These are phyloP conservation scores for Cercospora berteroae DNA, from an alignment of 2,329 filamentous ascomycete genomes.

Conservation along the genomic window DNA sequence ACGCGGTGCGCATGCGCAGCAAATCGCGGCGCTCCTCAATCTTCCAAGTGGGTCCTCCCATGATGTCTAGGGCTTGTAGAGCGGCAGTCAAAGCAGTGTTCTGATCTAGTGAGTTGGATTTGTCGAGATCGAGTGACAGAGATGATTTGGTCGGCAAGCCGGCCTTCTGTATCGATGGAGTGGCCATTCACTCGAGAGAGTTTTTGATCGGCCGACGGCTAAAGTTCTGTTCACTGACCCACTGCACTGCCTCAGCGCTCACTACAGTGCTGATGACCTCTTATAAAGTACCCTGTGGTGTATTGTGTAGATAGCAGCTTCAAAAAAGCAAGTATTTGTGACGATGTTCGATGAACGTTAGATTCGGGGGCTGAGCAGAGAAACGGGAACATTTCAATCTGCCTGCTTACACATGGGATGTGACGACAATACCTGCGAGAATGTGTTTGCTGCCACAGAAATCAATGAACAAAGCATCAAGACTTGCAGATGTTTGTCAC, in stretches of 20 bases:
- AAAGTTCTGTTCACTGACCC: background rate
- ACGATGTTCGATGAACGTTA: background rate
- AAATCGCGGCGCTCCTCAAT: constrained; percentile 3
- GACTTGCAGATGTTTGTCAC: background rate
- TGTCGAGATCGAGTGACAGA: background rate
- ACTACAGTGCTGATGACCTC: background rate
- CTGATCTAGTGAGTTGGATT: background rate
- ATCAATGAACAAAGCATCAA: background rate
- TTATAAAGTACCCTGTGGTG: background rate
- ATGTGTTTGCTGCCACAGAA: background rate
- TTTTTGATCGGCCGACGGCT: background rate
- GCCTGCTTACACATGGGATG: background rate
- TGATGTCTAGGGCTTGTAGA: background rate
- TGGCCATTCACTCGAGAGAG: background rate
- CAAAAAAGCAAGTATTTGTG: background rate
- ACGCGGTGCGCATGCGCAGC: constrained; percentile 4
- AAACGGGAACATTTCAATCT: background rate
- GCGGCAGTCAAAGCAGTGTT: no score
- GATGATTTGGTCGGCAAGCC: background rate
- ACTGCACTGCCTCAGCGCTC: background rate
- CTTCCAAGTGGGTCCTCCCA: background rate
- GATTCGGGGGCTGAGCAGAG: background rate
- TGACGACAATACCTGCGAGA: background rate
- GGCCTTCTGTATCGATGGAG: background rate
- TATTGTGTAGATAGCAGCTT: background rate